Base-by-base conservation (phyloP, 768 basidiomycete species). In the Phylloporus sp. region DNA sequence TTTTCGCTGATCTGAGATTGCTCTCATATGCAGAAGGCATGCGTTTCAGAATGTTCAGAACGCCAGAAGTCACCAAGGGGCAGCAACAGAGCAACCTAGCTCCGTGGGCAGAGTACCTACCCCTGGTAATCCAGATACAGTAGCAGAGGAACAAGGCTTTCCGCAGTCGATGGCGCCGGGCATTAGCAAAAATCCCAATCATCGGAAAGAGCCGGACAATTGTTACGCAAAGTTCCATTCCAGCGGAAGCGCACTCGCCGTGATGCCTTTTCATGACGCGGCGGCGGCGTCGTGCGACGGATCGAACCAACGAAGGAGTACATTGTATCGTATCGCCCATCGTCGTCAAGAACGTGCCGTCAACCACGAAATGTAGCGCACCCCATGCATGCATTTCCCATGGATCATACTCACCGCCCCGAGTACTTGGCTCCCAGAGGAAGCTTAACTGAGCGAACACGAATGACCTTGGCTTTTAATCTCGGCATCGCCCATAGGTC, bases 81-180 rank as follows among this genome's bases (percentile, higher is more conserved):
- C 9, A 36, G 22, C 29, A 48, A 23, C 29, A 48, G 20, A 44
- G 49, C 37, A 39, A 50, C 39, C 29, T 23, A 32, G 42, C 40
- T 46, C 50, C 60, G 47, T 53, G 38, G 40, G 45, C 18, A 56
- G 34, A 44, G 42, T 20, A 23, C 44, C 40, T 41, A 43, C 28
- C 34, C 59, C 48, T 50, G 50, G 48, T 52, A 50, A 63, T 54
- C 55, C 58, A 52, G 50, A 52, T 17, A n/a, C n/a, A n/a, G n/a
- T n/a, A 45, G 38, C 44, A 33, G 38, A 18, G 21, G 28, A 40
- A 37, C 38, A 43, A 22, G 23, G 38, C 29, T 24, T 26, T 29
- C 53, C 47, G 32, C 35, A 42, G 31, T 46, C 44, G 23, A 42
- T n/a, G 42, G 23, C 34, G 32, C 23, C 33, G 28, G 14, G 4